Evolutionary conservation across 352 stramenopile species (phyloP).

Genomic region (Pythium plurisporium): DNA sequence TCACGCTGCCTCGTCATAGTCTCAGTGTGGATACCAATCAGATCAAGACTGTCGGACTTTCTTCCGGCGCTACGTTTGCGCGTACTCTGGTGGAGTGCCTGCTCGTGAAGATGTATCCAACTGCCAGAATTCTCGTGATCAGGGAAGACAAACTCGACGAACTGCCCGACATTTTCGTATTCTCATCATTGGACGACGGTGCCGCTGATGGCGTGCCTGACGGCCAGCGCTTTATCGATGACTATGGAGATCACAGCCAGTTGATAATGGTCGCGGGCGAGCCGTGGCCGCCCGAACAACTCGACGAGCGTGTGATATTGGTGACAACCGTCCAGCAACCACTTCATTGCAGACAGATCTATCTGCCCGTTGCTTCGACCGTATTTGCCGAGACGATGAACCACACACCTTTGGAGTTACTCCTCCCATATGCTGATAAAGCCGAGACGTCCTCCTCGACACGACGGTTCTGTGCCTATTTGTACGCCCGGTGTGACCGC

Average conservation of each 20-base stretch:
- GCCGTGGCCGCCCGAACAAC: background rate
- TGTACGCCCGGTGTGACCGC: conserved; percentile 44
- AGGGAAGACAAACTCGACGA: background rate
- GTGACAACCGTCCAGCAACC: background rate
- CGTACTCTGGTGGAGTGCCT: conserved; percentile 28
- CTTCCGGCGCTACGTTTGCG: background rate
- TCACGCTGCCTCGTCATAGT: conserved; percentile 5
- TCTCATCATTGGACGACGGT: conserved; percentile 20
- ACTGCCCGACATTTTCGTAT: conserved; percentile 32
- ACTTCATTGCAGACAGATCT: background rate
- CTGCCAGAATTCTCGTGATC: conserved; percentile 20
- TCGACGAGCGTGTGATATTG: background rate
- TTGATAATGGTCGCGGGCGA: conserved; percentile 5
- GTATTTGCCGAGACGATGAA: conserved; percentile 37
- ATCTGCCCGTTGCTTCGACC: conserved; percentile 27
- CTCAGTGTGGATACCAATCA: background rate
- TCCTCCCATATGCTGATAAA: background rate
- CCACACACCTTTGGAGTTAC: conserved; percentile 17
- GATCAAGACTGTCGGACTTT: background rate
- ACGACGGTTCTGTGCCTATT: conserved; percentile 42
- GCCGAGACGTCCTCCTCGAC: no score
- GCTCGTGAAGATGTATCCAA: conserved; percentile 25
- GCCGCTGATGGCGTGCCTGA: background rate
- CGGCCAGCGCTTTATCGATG: background rate
- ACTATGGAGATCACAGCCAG: background rate